Conservation (phyloP, 163 green algal genomes). For the Chloroidium sp. region DNA sequence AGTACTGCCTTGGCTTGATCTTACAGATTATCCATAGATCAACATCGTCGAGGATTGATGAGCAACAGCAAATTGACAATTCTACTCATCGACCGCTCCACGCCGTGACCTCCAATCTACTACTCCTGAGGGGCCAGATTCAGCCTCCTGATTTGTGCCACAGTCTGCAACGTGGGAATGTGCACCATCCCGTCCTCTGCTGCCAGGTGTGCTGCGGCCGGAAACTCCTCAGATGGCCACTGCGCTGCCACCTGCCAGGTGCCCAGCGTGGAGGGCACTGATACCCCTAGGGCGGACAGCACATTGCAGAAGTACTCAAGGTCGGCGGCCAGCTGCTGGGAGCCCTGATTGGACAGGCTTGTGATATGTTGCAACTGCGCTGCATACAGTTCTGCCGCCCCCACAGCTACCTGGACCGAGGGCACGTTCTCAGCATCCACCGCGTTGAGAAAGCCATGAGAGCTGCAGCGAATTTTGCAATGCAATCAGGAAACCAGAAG, state of each 20-base stretch:
- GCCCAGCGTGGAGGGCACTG: constrained; percentile 43
- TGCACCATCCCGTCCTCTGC: not conserved
- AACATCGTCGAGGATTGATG: too few relatives aligned
- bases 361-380: constrained; percentile 38
- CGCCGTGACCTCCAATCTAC: too few relatives aligned
- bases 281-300: constrained; percentile 68
- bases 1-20: too few relatives aligned
- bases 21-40: too few relatives aligned
- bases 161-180: not conserved
- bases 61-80: too few relatives aligned
- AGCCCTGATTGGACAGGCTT: constrained; percentile 41
- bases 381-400: constrained; percentile 35
- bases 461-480: too few relatives aligned
- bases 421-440: too few relatives aligned
- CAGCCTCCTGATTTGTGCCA: not conserved
- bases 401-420: constrained; percentile 35
- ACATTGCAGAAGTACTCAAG: constrained; percentile 94
- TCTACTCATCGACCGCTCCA: too few relatives aligned
- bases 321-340: constrained; percentile 75
- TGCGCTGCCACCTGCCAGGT: constrained; percentile 42
- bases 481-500: too few relatives aligned
- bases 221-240: not conserved
- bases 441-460: too few relatives aligned
- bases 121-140: too few relatives aligned
- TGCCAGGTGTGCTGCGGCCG: too few relatives aligned